Evolutionary conservation across 2,329 filamentous ascomycete genomes (phyloP), one percentile per base, ranked within the genome.

Genomic region (Dendryphion nanum): DNA sequence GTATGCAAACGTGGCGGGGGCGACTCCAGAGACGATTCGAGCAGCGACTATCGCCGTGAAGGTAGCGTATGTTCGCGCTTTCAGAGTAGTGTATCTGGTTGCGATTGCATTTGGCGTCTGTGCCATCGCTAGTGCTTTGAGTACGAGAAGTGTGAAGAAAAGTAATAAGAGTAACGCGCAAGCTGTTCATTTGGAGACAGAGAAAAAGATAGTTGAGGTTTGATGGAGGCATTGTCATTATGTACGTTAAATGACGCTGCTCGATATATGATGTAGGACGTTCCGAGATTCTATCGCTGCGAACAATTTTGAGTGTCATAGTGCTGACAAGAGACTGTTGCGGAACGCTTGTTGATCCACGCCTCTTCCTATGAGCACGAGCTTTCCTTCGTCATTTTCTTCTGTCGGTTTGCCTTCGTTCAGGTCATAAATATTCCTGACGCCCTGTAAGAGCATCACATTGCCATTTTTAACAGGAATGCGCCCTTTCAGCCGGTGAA

Each of bases 361-460:
- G 0, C 51, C 52, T 17, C 41, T 55, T 4, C 61, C 61, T 19
- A 64, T 63, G 1, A 64, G 40, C 12, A 64, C 61, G 30, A 64
- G 20, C 16, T 63, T 64, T 5, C 54, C 53, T 18, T 54, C 49
- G 2, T 37, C 35, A 3, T 34, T 15, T 6, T 13, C 38, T 0
- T 26, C 19, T 0, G 15, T 30, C 2, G 30, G 30, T 19, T 40
- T 37, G 8, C 30, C 37, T 49, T 95, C 89, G 17, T 88, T 79
- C 17, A 97, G 85, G 56, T 98, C 93, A 63, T 97, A 98, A 13
- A 97, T 78, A 53, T 96, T 91, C 37, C 91, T 74, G 1, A 98
- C 93, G 2, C 90, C 93, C 64, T 98, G 93, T 6, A 97, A 75
- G 47, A 97, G 80, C 60, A 88, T 86, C 30, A 81, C 70, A 0